Evolutionary conservation across 2,329 filamentous ascomycete species (phyloP).

Genomic region (Neurospora crassa): DNA sequence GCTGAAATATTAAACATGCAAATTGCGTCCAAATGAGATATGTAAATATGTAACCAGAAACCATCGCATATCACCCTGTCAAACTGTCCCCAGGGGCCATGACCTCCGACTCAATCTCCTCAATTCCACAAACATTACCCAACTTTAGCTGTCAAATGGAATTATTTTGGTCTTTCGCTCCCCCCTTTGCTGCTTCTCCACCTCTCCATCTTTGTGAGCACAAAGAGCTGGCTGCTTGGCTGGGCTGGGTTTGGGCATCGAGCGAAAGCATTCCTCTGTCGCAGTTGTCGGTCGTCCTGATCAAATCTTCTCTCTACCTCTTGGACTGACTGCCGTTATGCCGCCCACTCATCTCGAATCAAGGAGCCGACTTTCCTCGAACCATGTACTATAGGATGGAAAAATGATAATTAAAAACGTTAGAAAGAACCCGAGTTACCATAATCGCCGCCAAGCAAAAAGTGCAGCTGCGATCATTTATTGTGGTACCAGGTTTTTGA

Average conservation of each 20-base stretch:
- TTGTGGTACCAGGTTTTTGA: slow-evolving; percentile 1
- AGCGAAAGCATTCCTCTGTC: neutral
- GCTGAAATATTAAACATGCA: neutral
- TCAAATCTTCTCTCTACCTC: neutral
- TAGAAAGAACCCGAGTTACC: slow-evolving; percentile 5
- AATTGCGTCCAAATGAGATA: neutral
- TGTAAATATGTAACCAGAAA: neutral
- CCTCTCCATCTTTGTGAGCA: neutral
- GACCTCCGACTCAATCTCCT: neutral
- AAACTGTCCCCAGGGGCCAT: neutral
- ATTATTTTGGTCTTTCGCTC: neutral
- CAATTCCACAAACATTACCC: neutral
- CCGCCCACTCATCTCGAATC: neutral
- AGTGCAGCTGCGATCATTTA: slow-evolving; percentile 7
- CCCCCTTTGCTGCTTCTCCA: neutral
- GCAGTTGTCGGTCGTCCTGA: neutral
- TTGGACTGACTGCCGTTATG: neutral
- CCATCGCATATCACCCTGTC: neutral
- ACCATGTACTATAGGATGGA: neutral
- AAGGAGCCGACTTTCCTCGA: neutral
- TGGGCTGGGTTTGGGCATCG: neutral
- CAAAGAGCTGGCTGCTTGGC: neutral
- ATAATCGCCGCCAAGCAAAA: slow-evolving; percentile 10
- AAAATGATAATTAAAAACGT: slow-evolving; percentile 8
- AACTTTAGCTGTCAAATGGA: neutral